Evolutionary conservation across 306 rosid species (phyloP).

Genomic region (Corylus avellana): DNA sequence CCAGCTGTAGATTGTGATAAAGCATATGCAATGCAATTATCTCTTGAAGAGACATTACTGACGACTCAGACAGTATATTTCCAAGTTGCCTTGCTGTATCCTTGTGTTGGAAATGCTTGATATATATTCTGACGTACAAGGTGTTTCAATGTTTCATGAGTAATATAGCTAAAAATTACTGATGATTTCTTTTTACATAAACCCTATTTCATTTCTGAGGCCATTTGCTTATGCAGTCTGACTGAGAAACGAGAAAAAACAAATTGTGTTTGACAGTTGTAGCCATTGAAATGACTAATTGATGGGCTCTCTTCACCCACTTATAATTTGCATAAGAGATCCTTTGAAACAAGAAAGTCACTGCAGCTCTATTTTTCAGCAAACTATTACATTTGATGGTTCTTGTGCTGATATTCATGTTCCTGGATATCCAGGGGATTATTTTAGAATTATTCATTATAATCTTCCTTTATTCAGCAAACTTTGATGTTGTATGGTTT

Average conservation of each 20-base stretch:
- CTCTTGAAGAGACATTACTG: slow-evolving; percentile 89
- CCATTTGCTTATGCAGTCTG: background rate
- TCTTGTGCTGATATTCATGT: slow-evolving; percentile 12
- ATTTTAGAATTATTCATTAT: slow-evolving; percentile 12
- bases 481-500: background rate
- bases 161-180: background rate
- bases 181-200: no score
- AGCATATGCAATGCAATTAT: slow-evolving; percentile 93
- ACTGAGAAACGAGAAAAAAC: background rate
- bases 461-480: background rate
- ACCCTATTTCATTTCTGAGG: slow-evolving; percentile 1
- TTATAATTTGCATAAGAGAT: background rate
- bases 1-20: slow-evolving; percentile 99
- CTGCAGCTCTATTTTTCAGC: background rate
- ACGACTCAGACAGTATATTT: slow-evolving; percentile 92
- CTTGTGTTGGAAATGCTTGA: slow-evolving; percentile 39
- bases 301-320: background rate
- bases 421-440: slow-evolving; percentile 7
- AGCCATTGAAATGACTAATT: slow-evolving; percentile 7
- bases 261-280: background rate
- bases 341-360: background rate
- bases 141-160: background rate
- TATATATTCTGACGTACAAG: slow-evolving; percentile 10
- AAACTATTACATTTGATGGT: background rate
- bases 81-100: slow-evolving; percentile 99